Percentiles rank a stretch among this genome's conserved stretches.
These are phyloP conservation scores for Apium graveolens DNA, from an alignment of 129 eudicot species.

Conservation along the genomic window DNA sequence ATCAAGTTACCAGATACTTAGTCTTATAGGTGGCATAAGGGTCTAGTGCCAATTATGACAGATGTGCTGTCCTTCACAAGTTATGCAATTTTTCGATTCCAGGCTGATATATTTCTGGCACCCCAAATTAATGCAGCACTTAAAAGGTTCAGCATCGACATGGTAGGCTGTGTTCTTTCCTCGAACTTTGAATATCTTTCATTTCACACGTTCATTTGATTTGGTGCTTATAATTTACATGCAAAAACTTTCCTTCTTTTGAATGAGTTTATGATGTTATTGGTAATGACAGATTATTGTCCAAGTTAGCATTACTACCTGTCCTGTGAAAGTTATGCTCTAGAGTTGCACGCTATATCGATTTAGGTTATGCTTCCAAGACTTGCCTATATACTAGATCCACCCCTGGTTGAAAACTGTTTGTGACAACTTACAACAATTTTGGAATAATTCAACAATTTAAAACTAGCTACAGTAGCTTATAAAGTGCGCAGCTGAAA, in stretches of 20 bases:
- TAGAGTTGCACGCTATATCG: neutral
- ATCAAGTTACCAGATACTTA: neutral
- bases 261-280: neutral
- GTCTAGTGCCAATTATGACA: neutral
- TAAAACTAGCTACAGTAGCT: neutral
- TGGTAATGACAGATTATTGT: neutral
- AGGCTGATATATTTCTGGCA: conserved; percentile 80
- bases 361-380: neutral
- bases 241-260: neutral
- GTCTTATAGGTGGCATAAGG: neutral
- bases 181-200: neutral
- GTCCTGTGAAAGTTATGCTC: neutral
- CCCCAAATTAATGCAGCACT: conserved; percentile 74
- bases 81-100: conserved; percentile 12
- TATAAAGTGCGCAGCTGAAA: neutral
- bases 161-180: conserved; percentile 33
- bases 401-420: neutral
- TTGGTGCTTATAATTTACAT: neutral
- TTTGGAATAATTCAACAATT: neutral
- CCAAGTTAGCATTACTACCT: neutral
- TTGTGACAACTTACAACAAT: neutral
- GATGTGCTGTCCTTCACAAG: neutral
- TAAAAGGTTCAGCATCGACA: conserved; percentile 45
- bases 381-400: neutral
- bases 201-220: neutral